phyloP scores from a whole-genome alignment of 2,329 filamentous ascomycete genomes.

The Colletotrichum filicis region DNA sequence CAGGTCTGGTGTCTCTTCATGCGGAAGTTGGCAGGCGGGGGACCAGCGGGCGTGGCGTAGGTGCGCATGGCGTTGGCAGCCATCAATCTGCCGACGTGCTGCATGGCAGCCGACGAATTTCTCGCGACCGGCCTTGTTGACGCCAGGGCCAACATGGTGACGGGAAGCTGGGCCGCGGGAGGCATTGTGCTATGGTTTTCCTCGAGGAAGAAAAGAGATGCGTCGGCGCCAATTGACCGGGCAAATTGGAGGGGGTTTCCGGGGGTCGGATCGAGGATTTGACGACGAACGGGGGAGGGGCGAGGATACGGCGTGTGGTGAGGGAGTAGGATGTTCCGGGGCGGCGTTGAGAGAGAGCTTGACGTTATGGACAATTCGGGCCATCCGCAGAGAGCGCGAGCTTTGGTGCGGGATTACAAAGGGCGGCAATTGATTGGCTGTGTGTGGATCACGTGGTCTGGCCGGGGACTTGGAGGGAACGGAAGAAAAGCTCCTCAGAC shows the following conservation, averaged over 20 bases:
- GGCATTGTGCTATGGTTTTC: constrained; percentile 30
- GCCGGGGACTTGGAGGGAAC: not conserved
- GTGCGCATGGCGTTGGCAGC: constrained; percentile 36
- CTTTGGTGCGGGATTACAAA: constrained; percentile 39
- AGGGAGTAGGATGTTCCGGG: constrained; percentile 13
- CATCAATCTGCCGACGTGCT: constrained; percentile 27
- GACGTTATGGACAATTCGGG: constrained; percentile 34
- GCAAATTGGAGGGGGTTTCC: constrained; percentile 9
- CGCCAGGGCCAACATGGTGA: constrained; percentile 34
- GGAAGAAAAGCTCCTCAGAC: constrained; percentile 5
- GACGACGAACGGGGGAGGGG: constrained; percentile 6
- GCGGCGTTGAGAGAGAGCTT: constrained; percentile 26
- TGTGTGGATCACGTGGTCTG: constrained; percentile 19
- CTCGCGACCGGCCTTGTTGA: constrained; percentile 31
- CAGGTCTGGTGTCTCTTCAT: constrained; percentile 78
- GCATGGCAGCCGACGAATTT: constrained; percentile 20
- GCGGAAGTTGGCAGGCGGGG: constrained; percentile 85
- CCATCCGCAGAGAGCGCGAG: constrained; percentile 17
- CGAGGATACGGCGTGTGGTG: not conserved
- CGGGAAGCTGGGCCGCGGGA: constrained; percentile 33
- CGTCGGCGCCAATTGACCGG: constrained; percentile 32
- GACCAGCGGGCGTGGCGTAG: constrained; percentile 79
- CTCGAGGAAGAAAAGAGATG: constrained; percentile 19
- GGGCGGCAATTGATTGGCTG: constrained; percentile 36
- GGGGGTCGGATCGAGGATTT: constrained; percentile 23